A percentile compares a stretch with the other conserved stretches of the same genome.
Evolutionary conservation across 768 basidiomycete genomes (phyloP).

Genomic region (Saitozyma podzolica): DNA sequence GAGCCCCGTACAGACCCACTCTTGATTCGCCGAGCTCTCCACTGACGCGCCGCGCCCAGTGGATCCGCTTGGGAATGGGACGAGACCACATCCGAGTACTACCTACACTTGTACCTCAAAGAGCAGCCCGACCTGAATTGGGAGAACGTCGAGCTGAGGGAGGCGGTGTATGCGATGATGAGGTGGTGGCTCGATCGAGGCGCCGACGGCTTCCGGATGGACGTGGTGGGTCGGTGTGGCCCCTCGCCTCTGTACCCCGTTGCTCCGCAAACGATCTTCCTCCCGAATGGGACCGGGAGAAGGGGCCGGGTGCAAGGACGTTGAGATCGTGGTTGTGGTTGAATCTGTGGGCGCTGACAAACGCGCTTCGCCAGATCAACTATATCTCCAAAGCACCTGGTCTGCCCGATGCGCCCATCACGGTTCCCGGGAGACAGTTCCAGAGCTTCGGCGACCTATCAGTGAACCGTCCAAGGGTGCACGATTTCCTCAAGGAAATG

Average conservation of each 20-base stretch:
- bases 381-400: conserved; percentile 65
- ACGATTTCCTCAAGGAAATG: conserved; percentile 71
- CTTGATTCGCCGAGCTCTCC: not conserved
- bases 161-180: conserved; percentile 62
- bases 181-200: conserved; percentile 72
- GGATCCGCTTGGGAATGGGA: conserved; percentile 70
- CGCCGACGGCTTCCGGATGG: conserved; percentile 71
- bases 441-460: conserved; percentile 60
- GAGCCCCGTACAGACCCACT: not conserved
- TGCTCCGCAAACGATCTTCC: too few species aligned
- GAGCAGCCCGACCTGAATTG: conserved; percentile 58
- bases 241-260: too few species aligned
- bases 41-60: not conserved
- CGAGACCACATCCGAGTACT: conserved; percentile 66
- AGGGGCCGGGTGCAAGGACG: too few species aligned
- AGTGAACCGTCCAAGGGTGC: conserved; percentile 67
- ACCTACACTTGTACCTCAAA: conserved; percentile 64
- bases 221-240: conserved; percentile 38
- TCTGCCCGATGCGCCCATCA: conserved; percentile 66
- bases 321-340: too few species aligned
- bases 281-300: too few species aligned
- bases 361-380: conserved; percentile 60
- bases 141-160: conserved; percentile 64
- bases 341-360: not conserved
- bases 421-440: conserved; percentile 53